Percentiles rank a stretch among this genome's conserved stretches.
Evolutionary conservation across 768 basidiomycete species (phyloP).

Genomic region (Lactarius indigo): DNA sequence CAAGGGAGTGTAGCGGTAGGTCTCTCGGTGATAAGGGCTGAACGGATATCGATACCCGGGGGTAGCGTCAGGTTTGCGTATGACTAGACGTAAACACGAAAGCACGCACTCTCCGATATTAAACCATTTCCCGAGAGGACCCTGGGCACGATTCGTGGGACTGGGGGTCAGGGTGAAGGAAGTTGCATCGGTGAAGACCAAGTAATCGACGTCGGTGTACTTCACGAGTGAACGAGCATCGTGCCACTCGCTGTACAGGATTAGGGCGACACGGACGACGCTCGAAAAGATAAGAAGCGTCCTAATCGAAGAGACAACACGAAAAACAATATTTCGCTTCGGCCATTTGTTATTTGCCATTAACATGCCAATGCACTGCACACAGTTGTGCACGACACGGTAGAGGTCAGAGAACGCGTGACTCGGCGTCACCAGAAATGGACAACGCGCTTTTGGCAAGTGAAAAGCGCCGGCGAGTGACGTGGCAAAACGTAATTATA

Average conservation of each 20-base stretch:
- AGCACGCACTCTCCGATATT: constrained; percentile 72
- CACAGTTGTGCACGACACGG: not conserved
- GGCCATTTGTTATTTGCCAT: not conserved
- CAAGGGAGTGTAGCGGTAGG: constrained; percentile 95
- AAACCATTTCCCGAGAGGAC: constrained; percentile 46
- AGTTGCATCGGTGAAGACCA: constrained; percentile 92
- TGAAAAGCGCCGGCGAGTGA: constrained; percentile 13
- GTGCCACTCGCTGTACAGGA: constrained; percentile 88
- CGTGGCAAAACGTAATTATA: constrained; percentile 24
- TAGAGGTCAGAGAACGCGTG: not conserved
- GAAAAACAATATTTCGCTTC: not conserved
- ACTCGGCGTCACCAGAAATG: not conserved
- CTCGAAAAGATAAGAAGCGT: constrained; percentile 51
- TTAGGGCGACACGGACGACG: constrained; percentile 62
- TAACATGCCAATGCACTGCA: not conserved
- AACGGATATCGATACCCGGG: constrained; percentile 15
- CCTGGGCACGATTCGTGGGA: constrained; percentile 54
- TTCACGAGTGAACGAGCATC: constrained; percentile 79
- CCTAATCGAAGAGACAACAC: constrained; percentile 40
- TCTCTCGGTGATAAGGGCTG: constrained; percentile 88
- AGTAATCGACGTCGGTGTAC: constrained; percentile 98
- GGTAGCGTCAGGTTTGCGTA: not conserved
- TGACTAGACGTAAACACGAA: constrained; percentile 6
- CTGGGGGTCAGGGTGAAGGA: constrained; percentile 54
- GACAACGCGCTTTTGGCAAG: constrained; percentile 7